These are phyloP conservation scores for Serpula lacrymans DNA, from an alignment of 768 basidiomycete species.

Conservation along the genomic window DNA sequence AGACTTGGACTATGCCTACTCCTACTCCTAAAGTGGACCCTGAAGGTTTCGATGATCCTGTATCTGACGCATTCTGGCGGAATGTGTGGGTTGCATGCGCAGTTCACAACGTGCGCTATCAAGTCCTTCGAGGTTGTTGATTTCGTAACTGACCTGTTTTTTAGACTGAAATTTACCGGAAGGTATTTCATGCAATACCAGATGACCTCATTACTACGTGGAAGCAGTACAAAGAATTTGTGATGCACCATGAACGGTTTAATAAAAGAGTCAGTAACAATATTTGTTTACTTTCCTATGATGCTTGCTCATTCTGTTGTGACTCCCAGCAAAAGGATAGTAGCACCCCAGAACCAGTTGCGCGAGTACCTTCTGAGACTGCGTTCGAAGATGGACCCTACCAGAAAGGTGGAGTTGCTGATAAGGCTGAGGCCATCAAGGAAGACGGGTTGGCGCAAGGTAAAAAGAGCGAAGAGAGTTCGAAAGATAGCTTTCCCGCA, in stretches of 20 bases:
- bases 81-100: constrained; percentile 86
- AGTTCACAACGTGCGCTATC: constrained; percentile 72
- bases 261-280: constrained; percentile 62
- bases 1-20: constrained; percentile 61
- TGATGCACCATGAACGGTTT: constrained; percentile 69
- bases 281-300: constrained; percentile 1
- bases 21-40: constrained; percentile 71
- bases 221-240: constrained; percentile 92
- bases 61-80: constrained; percentile 86
- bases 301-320: constrained; percentile 11
- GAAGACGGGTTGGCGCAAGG: constrained; percentile 14
- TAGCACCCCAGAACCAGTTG: constrained; percentile 41
- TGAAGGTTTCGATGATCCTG: constrained; percentile 83
- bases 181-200: constrained; percentile 91
- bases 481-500: constrained; percentile 14
- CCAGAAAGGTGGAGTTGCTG: constrained; percentile 7
- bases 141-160: too few relatives aligned
- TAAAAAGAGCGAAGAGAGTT: constrained; percentile 15
- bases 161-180: constrained; percentile 93
- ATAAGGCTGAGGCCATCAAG: constrained; percentile 5
- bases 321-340: constrained; percentile 43
- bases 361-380: constrained; percentile 56
- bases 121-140: not conserved
- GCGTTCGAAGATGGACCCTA: constrained; percentile 33
- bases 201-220: constrained; percentile 93